Evolutionary conservation across 2,329 filamentous ascomycete species (phyloP), one percentile per base, ranked within the genome.

Genomic region (Ophioceras dolichostomum): DNA sequence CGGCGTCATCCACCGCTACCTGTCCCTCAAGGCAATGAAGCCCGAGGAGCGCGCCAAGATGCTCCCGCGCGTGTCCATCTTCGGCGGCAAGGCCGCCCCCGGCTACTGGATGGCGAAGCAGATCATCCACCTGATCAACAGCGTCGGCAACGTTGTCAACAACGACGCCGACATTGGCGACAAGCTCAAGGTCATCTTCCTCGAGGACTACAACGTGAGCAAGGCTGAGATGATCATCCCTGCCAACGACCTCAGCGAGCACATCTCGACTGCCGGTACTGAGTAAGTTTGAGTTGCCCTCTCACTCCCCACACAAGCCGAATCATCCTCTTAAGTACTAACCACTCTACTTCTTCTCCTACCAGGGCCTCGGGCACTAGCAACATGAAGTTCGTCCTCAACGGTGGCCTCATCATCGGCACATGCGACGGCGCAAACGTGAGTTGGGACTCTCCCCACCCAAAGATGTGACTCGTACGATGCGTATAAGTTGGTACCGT

Each of bases 21-120:
- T 98, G 28, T 73, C 74, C 12, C 80, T 98, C 57, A 98, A 96
- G 66, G 71, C 75, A 26, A 77, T 94, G 81, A 76, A 71, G 18
- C 68, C 84, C 0, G 84, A 87, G 50, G 82, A 94, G 56, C 76
- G 79, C 47, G 89, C 93, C 70, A 91, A 91, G 64, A 70, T 84
- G 42, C 74, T 80, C 32, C 86, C 88, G 13, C 81, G 89, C 36
- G 91, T 96, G 9, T 91, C 83, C 40, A 93, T 98, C 58, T 96
- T 98, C 56, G 91, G 91, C 54, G 91, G 91, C 50, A 98, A 98
- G 65, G 91, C 91, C 19, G 91, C 91, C 2, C 91, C 91, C 0
- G 91, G 91, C 13, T 98, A 98, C 68, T 98, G 91, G 91, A 98
- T 96, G 91, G 91, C 91, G 27, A 98, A 98, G 74, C 93, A 91